Conservation (phyloP, 805 yeast species). For the Yarrowia osloensis region DNA sequence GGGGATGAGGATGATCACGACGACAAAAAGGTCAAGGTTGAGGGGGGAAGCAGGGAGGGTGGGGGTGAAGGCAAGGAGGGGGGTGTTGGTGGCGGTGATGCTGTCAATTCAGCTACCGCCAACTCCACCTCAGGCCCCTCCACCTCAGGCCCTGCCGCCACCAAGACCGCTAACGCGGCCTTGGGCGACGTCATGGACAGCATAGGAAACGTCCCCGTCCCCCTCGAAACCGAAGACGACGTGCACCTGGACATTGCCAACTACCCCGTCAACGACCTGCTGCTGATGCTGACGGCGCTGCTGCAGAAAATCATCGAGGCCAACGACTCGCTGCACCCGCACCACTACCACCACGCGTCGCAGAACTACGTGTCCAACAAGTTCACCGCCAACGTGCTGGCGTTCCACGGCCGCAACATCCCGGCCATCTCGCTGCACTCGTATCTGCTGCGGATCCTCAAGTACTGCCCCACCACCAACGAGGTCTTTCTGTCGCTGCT, state of each 20-base stretch:
- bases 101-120: too few relatives aligned
- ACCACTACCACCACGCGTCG: slow-evolving; percentile 50
- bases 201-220: slow-evolving; percentile 2
- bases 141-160: not conserved
- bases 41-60: not conserved
- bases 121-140: not conserved
- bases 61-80: not conserved
- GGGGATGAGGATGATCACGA: not conserved
- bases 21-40: slow-evolving; percentile 21
- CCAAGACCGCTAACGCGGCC: too few relatives aligned
- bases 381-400: slow-evolving; percentile 54
- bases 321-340: slow-evolving; percentile 80
- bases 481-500: slow-evolving; percentile 88
- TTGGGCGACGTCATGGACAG: slow-evolving; percentile 16
- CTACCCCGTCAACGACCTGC: slow-evolving; percentile 76
- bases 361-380: slow-evolving; percentile 39
- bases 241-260: slow-evolving; percentile 66
- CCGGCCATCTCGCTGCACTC: slow-evolving; percentile 95
- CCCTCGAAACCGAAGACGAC: slow-evolving; percentile 2
- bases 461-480: slow-evolving; percentile 98
- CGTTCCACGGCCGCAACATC: slow-evolving; percentile 93
- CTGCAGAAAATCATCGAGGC: slow-evolving; percentile 86
- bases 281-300: slow-evolving; percentile 81
- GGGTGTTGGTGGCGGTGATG: not conserved
- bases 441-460: slow-evolving; percentile 83